These are phyloP conservation scores for Daedaleopsis nitida DNA, from an alignment of 768 basidiomycete species.

Conservation along the genomic window DNA sequence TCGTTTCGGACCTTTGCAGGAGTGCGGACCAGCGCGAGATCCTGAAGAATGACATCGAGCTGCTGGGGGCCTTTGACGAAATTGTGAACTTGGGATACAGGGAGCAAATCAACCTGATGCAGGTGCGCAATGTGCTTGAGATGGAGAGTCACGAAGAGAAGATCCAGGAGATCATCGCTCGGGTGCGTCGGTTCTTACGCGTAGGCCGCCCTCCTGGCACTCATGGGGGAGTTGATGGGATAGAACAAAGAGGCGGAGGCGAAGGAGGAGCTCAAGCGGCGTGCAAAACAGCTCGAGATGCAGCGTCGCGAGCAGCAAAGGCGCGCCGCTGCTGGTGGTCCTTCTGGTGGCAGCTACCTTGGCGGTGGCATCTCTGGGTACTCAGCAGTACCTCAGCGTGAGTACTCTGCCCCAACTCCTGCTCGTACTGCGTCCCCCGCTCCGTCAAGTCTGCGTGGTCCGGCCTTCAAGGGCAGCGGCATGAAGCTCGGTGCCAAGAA, in stretches of 20 bases:
- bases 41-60: conserved; percentile 85
- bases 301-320: conserved; percentile 93
- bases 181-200: conserved; percentile 54
- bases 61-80: conserved; percentile 96
- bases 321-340: conserved; percentile 58
- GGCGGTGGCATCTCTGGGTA: conserved; percentile 74
- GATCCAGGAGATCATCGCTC: conserved; percentile 97
- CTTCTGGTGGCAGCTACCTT: conserved; percentile 57
- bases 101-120: conserved; percentile 77
- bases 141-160: conserved; percentile 94
- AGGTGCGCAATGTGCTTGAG: conserved; percentile 77
- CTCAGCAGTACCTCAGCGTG: conserved; percentile 64
- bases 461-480: conserved; percentile 90
- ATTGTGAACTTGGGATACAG: conserved; percentile 88
- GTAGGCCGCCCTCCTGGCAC: neutral
- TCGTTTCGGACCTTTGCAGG: conserved; percentile 90
- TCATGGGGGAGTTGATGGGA: neutral
- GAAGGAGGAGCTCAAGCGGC: conserved; percentile 97
- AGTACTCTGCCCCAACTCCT: conserved; percentile 60
- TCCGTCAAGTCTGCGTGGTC: conserved; percentile 55
- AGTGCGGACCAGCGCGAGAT: conserved; percentile 90
- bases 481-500: conserved; percentile 98
- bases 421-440: conserved; percentile 47
- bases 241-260: conserved; percentile 99
- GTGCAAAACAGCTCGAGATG: conserved; percentile 97